Evolutionary conservation across 2,329 filamentous ascomycete species (phyloP), one percentile per base, ranked within the genome.

Genomic region (Aspergillus ibericus): DNA sequence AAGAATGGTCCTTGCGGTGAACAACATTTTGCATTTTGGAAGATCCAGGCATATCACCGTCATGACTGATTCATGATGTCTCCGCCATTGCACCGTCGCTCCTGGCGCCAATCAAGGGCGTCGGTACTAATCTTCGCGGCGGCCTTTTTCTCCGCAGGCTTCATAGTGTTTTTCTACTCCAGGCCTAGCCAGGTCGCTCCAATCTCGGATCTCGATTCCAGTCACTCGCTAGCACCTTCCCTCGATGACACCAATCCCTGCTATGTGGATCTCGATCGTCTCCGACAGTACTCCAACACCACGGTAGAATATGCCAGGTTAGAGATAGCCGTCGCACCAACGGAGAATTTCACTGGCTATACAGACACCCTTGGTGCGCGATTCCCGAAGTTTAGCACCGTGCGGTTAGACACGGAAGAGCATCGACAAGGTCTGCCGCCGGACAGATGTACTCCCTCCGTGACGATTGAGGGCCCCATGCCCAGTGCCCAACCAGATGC

Each of bases 401-500:
- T 63, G 61, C 64, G 36, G 25, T 60, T 42, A 59, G 67, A 63
- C 66, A 69, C 52, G 55, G 68, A 40, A 57, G 55, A 22, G 42
- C 62, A 18, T 57, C 66, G 32, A 59, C 61, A 53, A 63, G 51
- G 15, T 46, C 63, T 56, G 10, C 44, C 63, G 7, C 55, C 60
- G 16, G 48, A 58, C 20, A 55, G 42, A 52, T 67, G 64, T 53
- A 35, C 60, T 15, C 36, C 57, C 5, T 54, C 61, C 8, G 53
- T 64, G 27, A 63, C 59, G 1, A 65, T 69, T 13, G 49, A 67
- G 44, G 66, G 57, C 2, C 67, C 66, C 6, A 18, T 51, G 9
- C 56, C 35, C 18, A 38, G 32, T 27, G 20, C 62, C 12, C 61
- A 49, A 3, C 62, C 62, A 18, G 81, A 82, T 61, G 69, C 74